phyloP scores from a whole-genome alignment of 2,329 filamentous ascomycete species.

The Claviceps sp. region DNA sequence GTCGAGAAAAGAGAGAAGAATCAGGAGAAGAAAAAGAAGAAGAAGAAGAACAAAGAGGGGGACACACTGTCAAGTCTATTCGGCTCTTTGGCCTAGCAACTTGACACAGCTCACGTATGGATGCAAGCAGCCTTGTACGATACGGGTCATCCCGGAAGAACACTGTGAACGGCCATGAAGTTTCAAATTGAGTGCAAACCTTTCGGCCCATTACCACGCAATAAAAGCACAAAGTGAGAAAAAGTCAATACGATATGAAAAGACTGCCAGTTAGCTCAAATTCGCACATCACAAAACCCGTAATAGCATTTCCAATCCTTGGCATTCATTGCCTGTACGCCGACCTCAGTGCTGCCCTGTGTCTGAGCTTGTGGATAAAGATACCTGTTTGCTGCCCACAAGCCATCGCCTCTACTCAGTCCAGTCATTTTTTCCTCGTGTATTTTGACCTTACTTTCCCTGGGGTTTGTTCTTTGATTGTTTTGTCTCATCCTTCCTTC shows the following conservation, averaged over 20 bases:
- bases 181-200: not conserved
- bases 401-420: not conserved
- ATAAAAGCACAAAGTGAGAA: not conserved
- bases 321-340: slow-evolving; percentile 16
- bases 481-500: not conserved
- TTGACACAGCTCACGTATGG: not conserved
- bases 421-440: not conserved
- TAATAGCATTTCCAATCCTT: slow-evolving; percentile 13
- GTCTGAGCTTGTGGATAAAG: not conserved
- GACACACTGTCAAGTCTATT: slow-evolving; percentile 68
- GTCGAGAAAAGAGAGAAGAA: slow-evolving; percentile 30
- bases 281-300: slow-evolving; percentile 10
- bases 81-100: slow-evolving; percentile 29
- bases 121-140: not conserved
- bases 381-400: slow-evolving; percentile 2
- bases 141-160: not conserved
- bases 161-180: not conserved
- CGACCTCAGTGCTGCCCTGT: slow-evolving; percentile 5
- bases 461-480: no score
- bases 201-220: not conserved
- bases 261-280: not conserved
- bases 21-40: slow-evolving; percentile 21
- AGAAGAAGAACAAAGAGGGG: slow-evolving; percentile 37
- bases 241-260: not conserved
- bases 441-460: not conserved